Percentiles rank a stretch among this genome's conserved stretches.
These are phyloP conservation scores for Teunomyces gatunensis DNA, from an alignment of 805 yeast genomes.

Conservation along the genomic window DNA sequence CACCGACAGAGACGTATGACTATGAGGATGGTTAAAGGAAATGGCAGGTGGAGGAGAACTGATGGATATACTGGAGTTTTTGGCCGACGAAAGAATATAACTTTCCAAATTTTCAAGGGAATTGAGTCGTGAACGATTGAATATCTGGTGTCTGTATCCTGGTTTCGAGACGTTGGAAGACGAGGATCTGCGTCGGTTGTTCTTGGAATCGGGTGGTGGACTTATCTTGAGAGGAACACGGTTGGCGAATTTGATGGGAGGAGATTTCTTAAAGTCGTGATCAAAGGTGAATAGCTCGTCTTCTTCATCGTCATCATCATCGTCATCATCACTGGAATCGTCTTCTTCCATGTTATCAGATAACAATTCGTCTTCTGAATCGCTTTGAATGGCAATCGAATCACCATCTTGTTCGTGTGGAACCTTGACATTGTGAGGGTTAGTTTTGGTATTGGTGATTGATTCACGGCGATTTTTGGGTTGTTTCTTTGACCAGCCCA, in stretches of 20 bases:
- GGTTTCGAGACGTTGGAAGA: conserved; percentile 22
- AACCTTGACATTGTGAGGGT: conserved; percentile 44
- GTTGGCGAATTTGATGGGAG: conserved; percentile 42
- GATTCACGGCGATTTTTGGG: conserved; percentile 44
- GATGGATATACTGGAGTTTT: conserved; percentile 32
- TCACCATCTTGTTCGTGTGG: conserved; percentile 36
- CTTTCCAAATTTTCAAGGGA: conserved; percentile 43
- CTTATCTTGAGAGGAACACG: conserved; percentile 38
- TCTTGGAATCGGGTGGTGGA: conserved; percentile 32
- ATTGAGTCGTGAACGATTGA: conserved; percentile 40
- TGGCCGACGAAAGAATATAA: conserved; percentile 40
- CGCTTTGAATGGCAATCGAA: conserved; percentile 26
- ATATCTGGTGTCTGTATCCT: conserved; percentile 27
- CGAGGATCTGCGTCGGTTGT: conserved; percentile 27
- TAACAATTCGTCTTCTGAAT: conserved; percentile 31
- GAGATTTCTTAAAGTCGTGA: conserved; percentile 24
- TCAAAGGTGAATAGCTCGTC: conserved; percentile 27
- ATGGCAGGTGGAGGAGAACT: conserved; percentile 31
- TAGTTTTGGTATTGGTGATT: conserved; percentile 45
- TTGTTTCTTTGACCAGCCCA: conserved; percentile 41
- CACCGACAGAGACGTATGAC: conserved; percentile 10
- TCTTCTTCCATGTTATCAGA: conserved; percentile 36
- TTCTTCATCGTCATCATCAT: conserved; percentile 23
- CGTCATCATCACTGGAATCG: conserved; percentile 40
- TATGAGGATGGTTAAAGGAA: conserved; percentile 4